Evolutionary conservation across 768 basidiomycete genomes (phyloP).

Genomic region (Cyclocybe cylindracea): DNA sequence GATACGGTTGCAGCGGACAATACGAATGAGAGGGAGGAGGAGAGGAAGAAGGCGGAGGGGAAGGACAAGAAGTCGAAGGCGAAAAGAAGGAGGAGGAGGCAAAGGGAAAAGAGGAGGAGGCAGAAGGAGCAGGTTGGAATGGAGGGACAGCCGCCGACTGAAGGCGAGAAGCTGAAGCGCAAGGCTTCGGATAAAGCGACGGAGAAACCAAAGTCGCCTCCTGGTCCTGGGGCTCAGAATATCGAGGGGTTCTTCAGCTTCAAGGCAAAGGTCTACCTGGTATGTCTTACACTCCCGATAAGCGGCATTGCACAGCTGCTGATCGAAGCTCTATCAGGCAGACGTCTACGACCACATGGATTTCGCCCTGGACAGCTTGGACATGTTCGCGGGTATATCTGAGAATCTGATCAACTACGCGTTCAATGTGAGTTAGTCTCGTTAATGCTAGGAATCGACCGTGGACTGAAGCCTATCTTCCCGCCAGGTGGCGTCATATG

Average conservation of each 20-base stretch:
- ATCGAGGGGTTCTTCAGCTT: constrained; percentile 59
- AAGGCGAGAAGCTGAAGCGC: constrained; percentile 15
- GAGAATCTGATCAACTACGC: constrained; percentile 72
- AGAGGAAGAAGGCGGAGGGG: not conserved
- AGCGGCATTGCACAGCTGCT: not conserved
- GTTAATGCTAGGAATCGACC: not conserved
- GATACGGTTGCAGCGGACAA: not conserved
- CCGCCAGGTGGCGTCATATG: constrained; percentile 57
- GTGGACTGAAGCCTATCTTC: not conserved
- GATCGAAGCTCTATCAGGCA: constrained; percentile 37
- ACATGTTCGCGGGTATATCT: constrained; percentile 65
- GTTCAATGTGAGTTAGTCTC: constrained; percentile 54
- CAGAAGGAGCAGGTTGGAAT: not conserved
- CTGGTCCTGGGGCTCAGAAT: constrained; percentile 14
- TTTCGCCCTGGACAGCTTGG: constrained; percentile 61
- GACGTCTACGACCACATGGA: constrained; percentile 77
- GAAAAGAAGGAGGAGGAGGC: not conserved
- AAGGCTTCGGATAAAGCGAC: constrained; percentile 12
- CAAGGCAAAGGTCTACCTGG: constrained; percentile 66
- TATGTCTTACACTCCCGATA: constrained; percentile 27
- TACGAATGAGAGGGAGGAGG: not conserved
- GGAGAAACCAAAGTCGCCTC: constrained; percentile 6
- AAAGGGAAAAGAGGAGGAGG: constrained; percentile 1
- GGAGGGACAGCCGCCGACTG: not conserved
- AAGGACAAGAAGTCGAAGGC: not conserved